Evolutionary conservation across 371 early-diverging fungal species (phyloP), one percentile per base, ranked within the genome.

Genomic region (Mortierella sp.): DNA sequence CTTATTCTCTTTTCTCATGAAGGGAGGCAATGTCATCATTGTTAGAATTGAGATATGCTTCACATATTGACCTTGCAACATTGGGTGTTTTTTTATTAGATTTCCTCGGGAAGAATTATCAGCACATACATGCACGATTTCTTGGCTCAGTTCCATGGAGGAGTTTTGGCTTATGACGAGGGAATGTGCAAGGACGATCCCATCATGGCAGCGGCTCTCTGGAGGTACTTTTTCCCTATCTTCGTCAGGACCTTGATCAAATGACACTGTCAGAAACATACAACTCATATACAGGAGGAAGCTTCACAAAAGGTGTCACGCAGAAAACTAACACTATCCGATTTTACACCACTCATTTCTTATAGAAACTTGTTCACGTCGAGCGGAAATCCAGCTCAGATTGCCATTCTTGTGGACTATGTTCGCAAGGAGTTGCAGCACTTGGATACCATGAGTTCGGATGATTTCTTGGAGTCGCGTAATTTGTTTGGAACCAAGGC

Each of bases 151-250:
- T 98, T 96, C 88, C 95, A 97, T 77, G 99, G 99, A 73, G 94
- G 95, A 42, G 95, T 96, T 3, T 90, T 98, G 84, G 96, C 98
- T 11, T 96, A 97, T 80, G 99, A 99, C 82, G 98, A 98, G 88
- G 98, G 97, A 45, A 93, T 98, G 90, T 94, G 94, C 80, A 92
- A 94, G 80, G 95, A 95, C 26, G 98, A 99, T 83, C 95, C 97
- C 6, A 94, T 97, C 65, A 91, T 99, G 79, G 98, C 98, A 24
- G 95, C 97, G 28, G 98, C 99, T 16, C 88, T 99, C 55, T 99
- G 98, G 98, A 93, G 96, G 94, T 94, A 90, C 11, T 6, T 14
- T 24, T 52, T 50, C 13, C 28, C 14, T n/a, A 48, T 65, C 21
- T 21, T n/a, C 45, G 6, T 58, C 34, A 38, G 28, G 57, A 42